Percentiles rank a stretch among this genome's conserved stretches.
These are phyloP conservation scores for Canavalia gladiata DNA, from an alignment of 306 rosid genomes.

Conservation along the genomic window DNA sequence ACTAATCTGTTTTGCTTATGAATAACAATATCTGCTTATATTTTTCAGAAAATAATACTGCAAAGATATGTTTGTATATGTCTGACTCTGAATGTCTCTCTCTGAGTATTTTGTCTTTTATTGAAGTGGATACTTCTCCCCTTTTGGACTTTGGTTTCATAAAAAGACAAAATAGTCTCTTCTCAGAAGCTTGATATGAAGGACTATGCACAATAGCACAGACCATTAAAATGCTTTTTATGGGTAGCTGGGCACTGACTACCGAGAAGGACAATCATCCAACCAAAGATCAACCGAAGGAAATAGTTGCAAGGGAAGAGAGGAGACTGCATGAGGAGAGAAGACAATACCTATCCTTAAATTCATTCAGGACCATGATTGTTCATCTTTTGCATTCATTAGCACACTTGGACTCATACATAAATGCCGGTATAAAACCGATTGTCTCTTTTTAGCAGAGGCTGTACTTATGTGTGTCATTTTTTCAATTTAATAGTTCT, in stretches of 20 bases:
- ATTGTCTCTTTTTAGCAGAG: background rate
- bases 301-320: background rate
- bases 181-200: conserved; percentile 16
- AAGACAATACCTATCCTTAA: conserved; percentile 10
- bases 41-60: background rate
- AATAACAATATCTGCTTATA: background rate
- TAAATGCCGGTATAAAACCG: conserved; percentile 18
- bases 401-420: conserved; percentile 12
- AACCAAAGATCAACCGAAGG: background rate
- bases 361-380: conserved; percentile 14
- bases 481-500: background rate
- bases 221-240: background rate
- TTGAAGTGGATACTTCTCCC: conserved; percentile 1
- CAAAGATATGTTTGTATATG: background rate
- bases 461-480: background rate
- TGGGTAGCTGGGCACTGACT: too few relatives aligned
- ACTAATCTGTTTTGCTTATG: background rate
- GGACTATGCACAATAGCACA: background rate
- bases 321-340: background rate
- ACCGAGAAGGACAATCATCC: background rate
- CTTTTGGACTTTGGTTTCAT: background rate
- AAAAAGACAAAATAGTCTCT: background rate
- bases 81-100: conserved; percentile 14
- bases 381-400: conserved; percentile 31
- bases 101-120: conserved; percentile 2